A percentile compares a stretch with the other conserved stretches of the same genome.
These are phyloP conservation scores for Quercus parvula DNA, from an alignment of 306 rosid genomes.

Conservation along the genomic window DNA sequence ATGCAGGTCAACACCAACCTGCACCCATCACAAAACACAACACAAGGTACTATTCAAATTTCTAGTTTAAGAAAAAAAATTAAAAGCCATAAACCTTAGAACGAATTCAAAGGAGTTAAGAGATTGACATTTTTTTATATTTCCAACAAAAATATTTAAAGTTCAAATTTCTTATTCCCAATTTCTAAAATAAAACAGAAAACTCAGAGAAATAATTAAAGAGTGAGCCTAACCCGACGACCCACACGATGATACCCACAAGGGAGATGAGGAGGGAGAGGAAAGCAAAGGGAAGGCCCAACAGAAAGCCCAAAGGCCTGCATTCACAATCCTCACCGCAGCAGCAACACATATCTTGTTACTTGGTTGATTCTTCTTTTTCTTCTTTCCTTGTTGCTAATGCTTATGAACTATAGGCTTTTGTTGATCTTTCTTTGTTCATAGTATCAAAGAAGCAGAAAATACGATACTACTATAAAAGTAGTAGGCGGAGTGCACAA, in stretches of 20 bases:
- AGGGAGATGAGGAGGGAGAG: slow-evolving; percentile 58
- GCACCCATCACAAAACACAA: slow-evolving; percentile 11
- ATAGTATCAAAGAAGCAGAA: slow-evolving; percentile 2
- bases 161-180: too few relatives aligned
- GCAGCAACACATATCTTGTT: slow-evolving; percentile 40
- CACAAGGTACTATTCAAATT: background rate
- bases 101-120: too few relatives aligned
- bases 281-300: slow-evolving; percentile 78
- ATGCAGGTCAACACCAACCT: slow-evolving; percentile 67
- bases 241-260: slow-evolving; percentile 61
- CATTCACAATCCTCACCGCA: slow-evolving; percentile 60
- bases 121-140: background rate
- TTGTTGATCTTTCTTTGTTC: background rate
- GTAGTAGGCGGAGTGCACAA: slow-evolving; percentile 25
- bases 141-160: too few relatives aligned
- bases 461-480: slow-evolving; percentile 7
- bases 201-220: background rate
- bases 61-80: background rate
- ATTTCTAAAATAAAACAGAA: too few relatives aligned
- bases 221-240: slow-evolving; percentile 52
- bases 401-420: background rate
- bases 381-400: background rate
- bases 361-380: background rate
- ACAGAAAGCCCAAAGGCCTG: slow-evolving; percentile 70
- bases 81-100: background rate